Evolutionary conservation across 1,284 basidiomycete species (phyloP).

Genomic region (Austroboletus niveus): DNA sequence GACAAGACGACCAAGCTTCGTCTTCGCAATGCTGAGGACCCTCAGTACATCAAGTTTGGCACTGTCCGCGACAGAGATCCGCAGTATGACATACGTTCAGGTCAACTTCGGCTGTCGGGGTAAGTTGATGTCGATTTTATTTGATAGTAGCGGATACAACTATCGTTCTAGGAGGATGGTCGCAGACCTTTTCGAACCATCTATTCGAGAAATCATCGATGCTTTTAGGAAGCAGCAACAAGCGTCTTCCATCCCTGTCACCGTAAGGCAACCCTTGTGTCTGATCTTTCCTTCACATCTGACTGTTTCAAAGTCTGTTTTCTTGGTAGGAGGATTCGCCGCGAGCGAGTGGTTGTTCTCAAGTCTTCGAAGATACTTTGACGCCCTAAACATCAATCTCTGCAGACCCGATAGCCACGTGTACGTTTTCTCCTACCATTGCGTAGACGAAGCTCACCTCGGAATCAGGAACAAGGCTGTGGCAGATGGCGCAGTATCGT

Average conservation of each 20-base stretch:
- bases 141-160: neutral
- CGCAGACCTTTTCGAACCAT: slow-evolving; percentile 46
- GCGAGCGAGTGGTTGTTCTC: slow-evolving; percentile 50
- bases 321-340: slow-evolving; percentile 48
- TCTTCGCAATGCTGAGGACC: slow-evolving; percentile 41
- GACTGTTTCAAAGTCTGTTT: slow-evolving; percentile 28
- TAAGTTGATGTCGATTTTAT: slow-evolving; percentile 6
- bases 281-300: neutral
- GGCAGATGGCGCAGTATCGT: slow-evolving; percentile 54
- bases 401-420: slow-evolving; percentile 40
- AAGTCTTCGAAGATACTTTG: slow-evolving; percentile 35
- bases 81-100: slow-evolving; percentile 42
- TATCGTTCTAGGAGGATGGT: slow-evolving; percentile 35
- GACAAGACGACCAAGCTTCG: slow-evolving; percentile 51
- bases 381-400: slow-evolving; percentile 28
- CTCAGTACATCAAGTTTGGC: slow-evolving; percentile 52
- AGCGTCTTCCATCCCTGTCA: slow-evolving; percentile 32
- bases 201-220: slow-evolving; percentile 40
- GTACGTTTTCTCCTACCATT: slow-evolving; percentile 26
- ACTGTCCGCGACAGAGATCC: slow-evolving; percentile 44
- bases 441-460: slow-evolving; percentile 5
- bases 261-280: slow-evolving; percentile 23
- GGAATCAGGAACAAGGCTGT: slow-evolving; percentile 52
- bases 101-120: slow-evolving; percentile 48
- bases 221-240: slow-evolving; percentile 38